phyloP scores from a whole-genome alignment of 2,329 filamentous ascomycete genomes.

The Pseudovirgaria hyperparasitica region DNA sequence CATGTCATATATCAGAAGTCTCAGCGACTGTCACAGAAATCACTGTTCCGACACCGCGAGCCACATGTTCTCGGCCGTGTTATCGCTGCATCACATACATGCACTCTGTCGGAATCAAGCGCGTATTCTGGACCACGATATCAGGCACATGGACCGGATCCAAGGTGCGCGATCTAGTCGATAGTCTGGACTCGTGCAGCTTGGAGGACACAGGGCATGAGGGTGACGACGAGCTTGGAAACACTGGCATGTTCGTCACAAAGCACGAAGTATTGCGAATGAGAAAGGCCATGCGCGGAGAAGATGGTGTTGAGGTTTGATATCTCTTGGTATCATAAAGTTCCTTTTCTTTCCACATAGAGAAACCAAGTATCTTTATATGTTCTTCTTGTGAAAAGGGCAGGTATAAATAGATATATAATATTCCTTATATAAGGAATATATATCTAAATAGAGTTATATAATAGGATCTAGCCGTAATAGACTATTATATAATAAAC shows the following conservation, averaged over 20 bases:
- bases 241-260: conserved; percentile 34
- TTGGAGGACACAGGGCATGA: conserved; percentile 8
- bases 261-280: conserved; percentile 41
- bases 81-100: conserved; percentile 41
- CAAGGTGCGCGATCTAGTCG: conserved; percentile 37
- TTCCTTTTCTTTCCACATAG: no score
- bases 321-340: not conserved
- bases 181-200: conserved; percentile 31
- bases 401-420: no score
- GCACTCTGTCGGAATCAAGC: conserved; percentile 38
- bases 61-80: conserved; percentile 28
- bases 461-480: no score
- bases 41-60: conserved; percentile 1
- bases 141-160: conserved; percentile 37
- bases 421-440: no score
- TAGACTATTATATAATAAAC: no score
- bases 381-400: no score
- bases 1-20: not conserved
- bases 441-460: no score
- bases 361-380: no score
- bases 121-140: conserved; percentile 40
- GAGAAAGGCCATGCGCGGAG: conserved; percentile 22
- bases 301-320: not conserved
- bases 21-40: not conserved
- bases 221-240: conserved; percentile 7